Percentiles rank a stretch among this genome's conserved stretches.
phyloP scores from a whole-genome alignment of 2,329 filamentous ascomycete species.

The Claviceps monticola region DNA sequence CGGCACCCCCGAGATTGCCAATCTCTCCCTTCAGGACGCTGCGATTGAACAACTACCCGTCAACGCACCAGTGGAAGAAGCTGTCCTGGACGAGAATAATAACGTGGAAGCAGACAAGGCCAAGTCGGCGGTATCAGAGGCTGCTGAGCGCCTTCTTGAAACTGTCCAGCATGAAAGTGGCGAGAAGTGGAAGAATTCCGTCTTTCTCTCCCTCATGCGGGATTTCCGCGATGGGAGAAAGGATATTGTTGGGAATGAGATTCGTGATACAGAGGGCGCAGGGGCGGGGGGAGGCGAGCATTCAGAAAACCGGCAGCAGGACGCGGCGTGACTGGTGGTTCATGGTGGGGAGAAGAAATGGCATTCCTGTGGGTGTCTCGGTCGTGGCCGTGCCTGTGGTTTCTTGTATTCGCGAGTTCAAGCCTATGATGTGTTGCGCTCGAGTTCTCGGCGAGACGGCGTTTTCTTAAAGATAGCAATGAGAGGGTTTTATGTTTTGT shows the following conservation, averaged over 20 bases:
- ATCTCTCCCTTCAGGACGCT: conserved; percentile 15
- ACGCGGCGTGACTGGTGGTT: conserved; percentile 7
- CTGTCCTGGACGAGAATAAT: conserved; percentile 1
- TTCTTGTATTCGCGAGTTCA: not conserved
- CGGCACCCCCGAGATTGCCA: conserved; percentile 19
- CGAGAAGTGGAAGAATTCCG: conserved; percentile 33
- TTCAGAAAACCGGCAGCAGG: not conserved
- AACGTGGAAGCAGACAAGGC: conserved; percentile 6
- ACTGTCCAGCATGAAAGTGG: conserved; percentile 29
- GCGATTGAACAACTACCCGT: not conserved
- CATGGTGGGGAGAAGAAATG: too few relatives aligned
- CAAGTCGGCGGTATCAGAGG: conserved; percentile 27
- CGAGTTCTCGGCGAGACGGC: not conserved
- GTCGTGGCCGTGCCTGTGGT: too few relatives aligned
- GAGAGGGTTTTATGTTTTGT: too few relatives aligned
- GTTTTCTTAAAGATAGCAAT: not conserved
- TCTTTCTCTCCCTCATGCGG: conserved; percentile 30
- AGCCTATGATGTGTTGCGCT: not conserved
- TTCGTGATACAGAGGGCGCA: conserved; percentile 18
- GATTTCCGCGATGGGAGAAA: conserved; percentile 31
- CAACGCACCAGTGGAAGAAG: conserved; percentile 7
- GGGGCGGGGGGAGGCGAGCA: conserved; percentile 2
- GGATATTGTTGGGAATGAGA: conserved; percentile 28
- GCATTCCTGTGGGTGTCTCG: too few relatives aligned
- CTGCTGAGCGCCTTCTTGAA: conserved; percentile 27